These are phyloP conservation scores for Ophiognomonia clavigignenti-juglandacearum DNA, from an alignment of 2,329 filamentous ascomycete species.

Conservation along the genomic window DNA sequence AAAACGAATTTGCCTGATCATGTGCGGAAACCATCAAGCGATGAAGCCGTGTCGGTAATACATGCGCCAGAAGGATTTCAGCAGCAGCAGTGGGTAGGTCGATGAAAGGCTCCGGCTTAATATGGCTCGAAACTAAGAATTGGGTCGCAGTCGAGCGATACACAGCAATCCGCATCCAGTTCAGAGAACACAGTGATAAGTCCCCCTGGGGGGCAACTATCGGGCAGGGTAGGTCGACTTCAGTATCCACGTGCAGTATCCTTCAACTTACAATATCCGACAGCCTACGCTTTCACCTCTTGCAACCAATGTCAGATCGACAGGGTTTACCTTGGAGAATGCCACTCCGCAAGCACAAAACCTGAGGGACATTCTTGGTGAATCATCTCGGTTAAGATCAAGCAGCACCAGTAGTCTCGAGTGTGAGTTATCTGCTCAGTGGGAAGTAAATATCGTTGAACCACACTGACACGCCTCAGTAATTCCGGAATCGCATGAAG, in stretches of 20 bases:
- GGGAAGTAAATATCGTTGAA: not conserved
- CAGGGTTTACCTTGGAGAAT: slow-evolving; percentile 60
- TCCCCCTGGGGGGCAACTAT: slow-evolving; percentile 29
- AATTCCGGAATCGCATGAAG: slow-evolving; percentile 43
- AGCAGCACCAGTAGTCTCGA: slow-evolving; percentile 72
- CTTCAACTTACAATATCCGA: slow-evolving; percentile 19
- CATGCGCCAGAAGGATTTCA: slow-evolving; percentile 82
- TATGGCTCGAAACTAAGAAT: slow-evolving; percentile 18
- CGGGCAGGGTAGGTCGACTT: slow-evolving; percentile 28
- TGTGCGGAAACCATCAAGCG: slow-evolving; percentile 56
- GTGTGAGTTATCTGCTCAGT: slow-evolving; percentile 45
- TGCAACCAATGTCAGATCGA: slow-evolving; percentile 67
- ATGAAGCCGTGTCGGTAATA: slow-evolving; percentile 85
- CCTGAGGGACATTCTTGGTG: slow-evolving; percentile 63
- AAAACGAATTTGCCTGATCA: slow-evolving; percentile 53
- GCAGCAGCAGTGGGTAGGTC: slow-evolving; percentile 66
- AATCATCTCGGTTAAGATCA: slow-evolving; percentile 53
- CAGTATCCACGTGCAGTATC: not conserved
- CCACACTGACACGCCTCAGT: slow-evolving; percentile 36
- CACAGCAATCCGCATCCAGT: slow-evolving; percentile 19
- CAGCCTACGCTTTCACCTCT: slow-evolving; percentile 65
- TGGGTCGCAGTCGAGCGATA: slow-evolving; percentile 32
- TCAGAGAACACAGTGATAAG: slow-evolving; percentile 31
- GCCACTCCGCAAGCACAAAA: slow-evolving; percentile 82
- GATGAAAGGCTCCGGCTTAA: not conserved